These are phyloP conservation scores for Zymoseptoria brevis DNA, from an alignment of 2,329 filamentous ascomycete genomes.

Conservation along the genomic window DNA sequence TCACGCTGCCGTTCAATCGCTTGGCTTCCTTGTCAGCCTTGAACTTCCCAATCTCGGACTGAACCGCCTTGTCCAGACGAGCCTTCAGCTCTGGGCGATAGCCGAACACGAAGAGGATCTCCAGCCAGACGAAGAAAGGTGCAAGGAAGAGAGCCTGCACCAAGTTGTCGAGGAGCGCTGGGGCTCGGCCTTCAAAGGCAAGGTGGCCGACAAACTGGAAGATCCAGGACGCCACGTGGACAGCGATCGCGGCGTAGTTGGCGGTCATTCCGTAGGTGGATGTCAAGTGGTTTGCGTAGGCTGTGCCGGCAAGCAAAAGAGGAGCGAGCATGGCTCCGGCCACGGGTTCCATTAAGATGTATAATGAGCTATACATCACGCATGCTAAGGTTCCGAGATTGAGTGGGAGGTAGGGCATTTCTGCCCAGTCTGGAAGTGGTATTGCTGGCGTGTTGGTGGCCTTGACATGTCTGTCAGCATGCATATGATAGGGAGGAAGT, in stretches of 20 bases:
- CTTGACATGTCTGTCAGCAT: slow-evolving; percentile 28
- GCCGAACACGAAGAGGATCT: slow-evolving; percentile 80
- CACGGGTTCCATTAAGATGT: slow-evolving; percentile 88
- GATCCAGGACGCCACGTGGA: slow-evolving; percentile 73
- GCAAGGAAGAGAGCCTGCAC: slow-evolving; percentile 87
- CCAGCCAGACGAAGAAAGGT: slow-evolving; percentile 95
- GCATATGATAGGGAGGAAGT: background rate
- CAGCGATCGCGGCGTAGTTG: slow-evolving; percentile 57
- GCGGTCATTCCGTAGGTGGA: slow-evolving; percentile 52
- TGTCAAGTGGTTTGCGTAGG: slow-evolving; percentile 66
- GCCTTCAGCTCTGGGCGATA: slow-evolving; percentile 82
- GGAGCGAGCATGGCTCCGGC: slow-evolving; percentile 71
- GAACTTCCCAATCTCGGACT: slow-evolving; percentile 69
- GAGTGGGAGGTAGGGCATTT: slow-evolving; percentile 50
- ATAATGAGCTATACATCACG: slow-evolving; percentile 65
- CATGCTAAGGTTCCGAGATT: slow-evolving; percentile 52
- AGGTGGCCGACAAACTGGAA: slow-evolving; percentile 89
- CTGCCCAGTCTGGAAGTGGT: slow-evolving; percentile 46
- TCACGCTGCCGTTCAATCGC: slow-evolving; percentile 12
- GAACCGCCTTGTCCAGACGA: slow-evolving; percentile 68
- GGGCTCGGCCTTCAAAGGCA: slow-evolving; percentile 77
- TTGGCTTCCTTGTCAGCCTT: slow-evolving; percentile 48
- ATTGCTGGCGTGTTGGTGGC: slow-evolving; percentile 50
- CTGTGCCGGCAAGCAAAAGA: slow-evolving; percentile 67
- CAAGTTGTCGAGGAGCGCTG: slow-evolving; percentile 83